Evolutionary conservation across 2,329 filamentous ascomycete species (phyloP).

Genomic region (Trichoderma atroviride): DNA sequence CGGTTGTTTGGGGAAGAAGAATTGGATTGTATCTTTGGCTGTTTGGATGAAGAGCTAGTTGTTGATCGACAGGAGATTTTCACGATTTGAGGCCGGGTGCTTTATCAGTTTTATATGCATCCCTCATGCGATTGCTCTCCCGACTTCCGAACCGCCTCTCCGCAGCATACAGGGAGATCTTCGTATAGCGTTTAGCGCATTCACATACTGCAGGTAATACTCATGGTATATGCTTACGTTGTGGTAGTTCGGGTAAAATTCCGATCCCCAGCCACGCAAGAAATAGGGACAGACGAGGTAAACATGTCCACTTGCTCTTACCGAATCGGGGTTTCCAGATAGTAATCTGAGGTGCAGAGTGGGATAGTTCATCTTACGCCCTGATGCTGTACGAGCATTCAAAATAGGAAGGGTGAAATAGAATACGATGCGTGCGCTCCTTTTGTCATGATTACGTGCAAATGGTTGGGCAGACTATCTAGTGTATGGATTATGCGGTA

Average conservation of each 20-base stretch:
- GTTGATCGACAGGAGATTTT: background rate
- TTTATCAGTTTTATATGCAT: background rate
- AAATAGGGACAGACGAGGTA: background rate
- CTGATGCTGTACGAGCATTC: background rate
- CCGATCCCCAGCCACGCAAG: background rate
- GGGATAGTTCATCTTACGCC: background rate
- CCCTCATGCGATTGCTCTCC: background rate
- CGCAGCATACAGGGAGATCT: background rate
- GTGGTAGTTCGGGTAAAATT: background rate
- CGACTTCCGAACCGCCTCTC: background rate
- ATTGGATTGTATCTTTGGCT: background rate
- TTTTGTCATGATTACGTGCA: background rate
- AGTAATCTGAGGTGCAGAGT: background rate
- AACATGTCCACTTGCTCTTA: background rate
- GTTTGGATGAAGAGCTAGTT: background rate
- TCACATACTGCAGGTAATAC: too few relatives aligned
- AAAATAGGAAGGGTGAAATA: background rate
- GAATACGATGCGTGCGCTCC: background rate
- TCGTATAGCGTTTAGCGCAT: background rate
- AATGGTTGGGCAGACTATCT: background rate
- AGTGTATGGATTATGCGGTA: background rate
- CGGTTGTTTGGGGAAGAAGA: background rate
- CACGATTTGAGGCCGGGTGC: background rate
- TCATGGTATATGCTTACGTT: background rate
- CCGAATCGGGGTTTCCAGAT: background rate